phyloP scores from a whole-genome alignment of 2,329 filamentous ascomycete species.

The Trichoderma afroharzianum region DNA sequence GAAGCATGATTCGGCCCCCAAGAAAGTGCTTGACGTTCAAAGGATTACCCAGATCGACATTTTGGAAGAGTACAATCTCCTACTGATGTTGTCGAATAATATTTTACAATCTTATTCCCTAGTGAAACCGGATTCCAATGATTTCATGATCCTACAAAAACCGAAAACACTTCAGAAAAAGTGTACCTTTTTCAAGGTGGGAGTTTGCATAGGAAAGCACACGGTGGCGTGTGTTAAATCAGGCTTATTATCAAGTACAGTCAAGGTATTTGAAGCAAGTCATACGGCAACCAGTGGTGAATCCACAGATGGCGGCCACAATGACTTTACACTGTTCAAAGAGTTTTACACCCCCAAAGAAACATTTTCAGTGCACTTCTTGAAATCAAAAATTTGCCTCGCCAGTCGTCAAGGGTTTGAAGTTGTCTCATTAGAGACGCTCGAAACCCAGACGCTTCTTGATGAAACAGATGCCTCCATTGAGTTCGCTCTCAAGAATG shows the following conservation, averaged over 20 bases:
- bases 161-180: not conserved
- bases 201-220: not conserved
- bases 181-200: not conserved
- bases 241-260: not conserved
- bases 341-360: not conserved
- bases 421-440: not conserved
- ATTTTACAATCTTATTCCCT: not conserved
- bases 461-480: not conserved
- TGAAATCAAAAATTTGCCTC: not conserved
- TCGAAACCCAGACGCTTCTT: not conserved
- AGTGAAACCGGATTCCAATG: not conserved
- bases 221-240: not conserved
- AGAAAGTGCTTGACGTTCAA: not conserved
- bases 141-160: not conserved
- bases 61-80: not conserved
- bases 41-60: not conserved
- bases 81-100: not conserved
- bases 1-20: not conserved
- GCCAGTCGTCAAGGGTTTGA: not conserved
- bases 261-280: not conserved
- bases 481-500: not conserved
- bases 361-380: not conserved
- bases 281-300: not conserved
- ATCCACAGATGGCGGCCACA: not conserved
- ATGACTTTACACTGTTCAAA: not conserved